Conservation (phyloP, 2,329 filamentous ascomycete genomes). For the Delphinella strobiligena region DNA sequence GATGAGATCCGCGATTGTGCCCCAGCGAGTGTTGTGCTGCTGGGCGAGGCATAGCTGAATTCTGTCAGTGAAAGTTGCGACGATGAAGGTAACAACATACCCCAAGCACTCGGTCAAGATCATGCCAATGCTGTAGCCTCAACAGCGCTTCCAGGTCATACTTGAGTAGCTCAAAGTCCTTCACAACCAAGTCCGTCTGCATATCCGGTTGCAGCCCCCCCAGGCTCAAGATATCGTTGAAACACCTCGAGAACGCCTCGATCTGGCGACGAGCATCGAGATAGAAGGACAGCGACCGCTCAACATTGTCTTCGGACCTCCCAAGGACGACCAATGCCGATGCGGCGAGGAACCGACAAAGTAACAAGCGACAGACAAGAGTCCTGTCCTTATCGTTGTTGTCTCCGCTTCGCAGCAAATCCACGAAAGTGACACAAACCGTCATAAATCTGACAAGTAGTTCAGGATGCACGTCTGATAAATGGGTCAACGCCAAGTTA, state of each 20-base stretch:
- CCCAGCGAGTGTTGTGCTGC: conserved; percentile 25
- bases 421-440: conserved; percentile 21
- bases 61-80: neutral
- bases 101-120: conserved; percentile 48
- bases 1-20: conserved; percentile 34
- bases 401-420: conserved; percentile 20
- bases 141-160: conserved; percentile 72
- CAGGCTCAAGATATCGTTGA: conserved; percentile 28
- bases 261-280: conserved; percentile 49
- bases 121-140: conserved; percentile 54
- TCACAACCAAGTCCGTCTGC: conserved; percentile 39
- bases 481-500: conserved; percentile 58
- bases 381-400: conserved; percentile 26
- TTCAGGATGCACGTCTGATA: conserved; percentile 43
- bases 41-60: conserved; percentile 4
- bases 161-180: conserved; percentile 54
- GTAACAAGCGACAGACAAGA: conserved; percentile 47
- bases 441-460: conserved; percentile 44
- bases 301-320: conserved; percentile 29
- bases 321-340: conserved; percentile 36
- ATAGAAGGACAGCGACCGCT: conserved; percentile 47
- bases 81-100: conserved; percentile 16
- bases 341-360: conserved; percentile 56
- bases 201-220: conserved; percentile 23
- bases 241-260: conserved; percentile 40